Conservation (phyloP, 2,329 filamentous ascomycete genomes). For the Pseudogymnoascus sp. region DNA sequence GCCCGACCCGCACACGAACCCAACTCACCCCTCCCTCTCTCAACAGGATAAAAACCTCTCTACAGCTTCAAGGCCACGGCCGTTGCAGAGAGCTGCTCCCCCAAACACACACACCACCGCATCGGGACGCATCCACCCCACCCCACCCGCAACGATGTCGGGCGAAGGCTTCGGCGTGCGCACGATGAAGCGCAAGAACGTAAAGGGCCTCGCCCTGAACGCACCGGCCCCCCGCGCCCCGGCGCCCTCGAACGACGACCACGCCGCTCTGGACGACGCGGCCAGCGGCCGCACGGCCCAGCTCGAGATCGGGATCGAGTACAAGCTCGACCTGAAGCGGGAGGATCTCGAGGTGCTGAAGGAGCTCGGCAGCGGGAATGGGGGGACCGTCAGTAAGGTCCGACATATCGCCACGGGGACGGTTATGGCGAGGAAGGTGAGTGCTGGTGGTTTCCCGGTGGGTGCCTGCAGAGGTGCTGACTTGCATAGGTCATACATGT, state of each 20-base stretch:
- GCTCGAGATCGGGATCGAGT: conserved; percentile 94
- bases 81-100: neutral
- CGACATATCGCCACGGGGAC: conserved; percentile 90
- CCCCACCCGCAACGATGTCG: conserved; percentile 39
- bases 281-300: conserved; percentile 48
- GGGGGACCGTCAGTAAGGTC: conserved; percentile 97
- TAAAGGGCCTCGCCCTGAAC: conserved; percentile 87
- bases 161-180: conserved; percentile 51
- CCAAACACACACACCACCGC: neutral
- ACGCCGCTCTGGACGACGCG: conserved; percentile 43
- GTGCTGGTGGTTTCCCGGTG: neutral
- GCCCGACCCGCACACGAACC: neutral
- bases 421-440: conserved; percentile 94
- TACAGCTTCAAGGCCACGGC: neutral
- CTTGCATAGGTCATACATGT: conserved; percentile 78
- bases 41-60: neutral
- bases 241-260: conserved; percentile 55
- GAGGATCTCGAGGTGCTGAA: conserved; percentile 91
- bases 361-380: conserved; percentile 91
- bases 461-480: neutral
- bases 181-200: conserved; percentile 98
- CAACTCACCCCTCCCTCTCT: neutral
- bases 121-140: neutral
- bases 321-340: conserved; percentile 82
- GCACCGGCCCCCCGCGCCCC: conserved; percentile 64